phyloP scores from a whole-genome alignment of 352 stramenopile genomes.

The Pythium utonaiense region DNA sequence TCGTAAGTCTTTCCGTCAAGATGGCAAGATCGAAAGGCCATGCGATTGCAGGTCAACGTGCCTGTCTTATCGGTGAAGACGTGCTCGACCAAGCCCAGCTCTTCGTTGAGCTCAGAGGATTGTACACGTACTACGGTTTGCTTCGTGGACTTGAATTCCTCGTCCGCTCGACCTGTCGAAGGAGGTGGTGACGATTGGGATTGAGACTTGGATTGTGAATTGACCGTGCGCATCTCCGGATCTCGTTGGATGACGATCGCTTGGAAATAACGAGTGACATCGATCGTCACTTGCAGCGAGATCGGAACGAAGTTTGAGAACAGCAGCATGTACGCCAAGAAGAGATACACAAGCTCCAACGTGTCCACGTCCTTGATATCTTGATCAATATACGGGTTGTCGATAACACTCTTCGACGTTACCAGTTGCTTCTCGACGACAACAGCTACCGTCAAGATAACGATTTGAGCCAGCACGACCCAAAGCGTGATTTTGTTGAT shows the following conservation, averaged over 20 bases:
- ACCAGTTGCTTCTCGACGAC: constrained; percentile 40
- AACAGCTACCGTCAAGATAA: constrained; percentile 47
- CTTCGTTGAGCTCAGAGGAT: constrained; percentile 85
- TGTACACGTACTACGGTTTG: constrained; percentile 10
- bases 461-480: constrained; percentile 68
- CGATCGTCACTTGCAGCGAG: constrained; percentile 88
- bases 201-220: constrained; percentile 19
- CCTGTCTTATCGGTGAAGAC: constrained; percentile 96
- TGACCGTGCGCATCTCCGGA: constrained; percentile 40
- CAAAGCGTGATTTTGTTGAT: constrained; percentile 83
- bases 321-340: constrained; percentile 87
- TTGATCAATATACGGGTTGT: constrained; percentile 43
- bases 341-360: constrained; percentile 20
- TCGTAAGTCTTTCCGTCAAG: constrained; percentile 74
- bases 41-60: constrained; percentile 91
- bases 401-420: constrained; percentile 22
- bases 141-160: neutral
- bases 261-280: constrained; percentile 85
- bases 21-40: constrained; percentile 92
- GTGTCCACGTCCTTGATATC: constrained; percentile 11
- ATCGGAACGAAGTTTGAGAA: constrained; percentile 93
- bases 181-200: neutral
- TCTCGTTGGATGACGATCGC: constrained; percentile 65
- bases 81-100: constrained; percentile 94
- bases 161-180: neutral